Evolutionary conservation across 495 filamentous ascomycete genomes (phyloP).

Genomic region (Aspergillus funiculosus): DNA sequence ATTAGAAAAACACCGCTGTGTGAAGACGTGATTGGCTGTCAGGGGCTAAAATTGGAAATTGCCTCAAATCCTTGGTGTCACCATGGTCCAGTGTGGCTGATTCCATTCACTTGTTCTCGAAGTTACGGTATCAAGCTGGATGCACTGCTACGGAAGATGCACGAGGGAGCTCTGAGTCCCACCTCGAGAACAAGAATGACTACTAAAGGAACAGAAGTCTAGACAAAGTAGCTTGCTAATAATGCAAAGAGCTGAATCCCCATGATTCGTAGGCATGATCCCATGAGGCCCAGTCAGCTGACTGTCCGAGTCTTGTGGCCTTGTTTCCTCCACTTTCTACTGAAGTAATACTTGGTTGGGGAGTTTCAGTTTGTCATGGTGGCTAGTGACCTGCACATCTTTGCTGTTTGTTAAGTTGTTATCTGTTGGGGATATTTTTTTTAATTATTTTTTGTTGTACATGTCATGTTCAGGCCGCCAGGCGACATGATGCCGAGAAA

Average conservation of each 20-base stretch:
- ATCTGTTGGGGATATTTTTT: constrained; percentile 6
- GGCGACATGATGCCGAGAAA: too few species aligned
- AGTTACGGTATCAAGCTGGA: too few species aligned
- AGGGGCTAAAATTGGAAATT: constrained; percentile 22
- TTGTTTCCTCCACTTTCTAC: constrained; percentile 21
- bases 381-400: constrained; percentile 25
- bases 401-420: constrained; percentile 13
- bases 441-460: too few species aligned
- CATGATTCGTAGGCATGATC: constrained; percentile 10
- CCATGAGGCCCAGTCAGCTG: constrained; percentile 19
- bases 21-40: constrained; percentile 11
- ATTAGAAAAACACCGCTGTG: constrained; percentile 17
- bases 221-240: constrained; percentile 5
- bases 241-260: constrained; percentile 2
- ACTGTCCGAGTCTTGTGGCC: constrained; percentile 11
- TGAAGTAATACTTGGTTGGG: too few species aligned
- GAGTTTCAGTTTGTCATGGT: constrained; percentile 26
- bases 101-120: too few species aligned
- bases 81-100: constrained; percentile 7
- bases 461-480: too few species aligned
- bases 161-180: too few species aligned
- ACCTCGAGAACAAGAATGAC: too few species aligned
- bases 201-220: neutral
- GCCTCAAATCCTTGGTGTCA: constrained; percentile 13
- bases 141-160: too few species aligned